Conservation (phyloP, 345 rosid genomes). For the Lumnitzera littorea region DNA sequence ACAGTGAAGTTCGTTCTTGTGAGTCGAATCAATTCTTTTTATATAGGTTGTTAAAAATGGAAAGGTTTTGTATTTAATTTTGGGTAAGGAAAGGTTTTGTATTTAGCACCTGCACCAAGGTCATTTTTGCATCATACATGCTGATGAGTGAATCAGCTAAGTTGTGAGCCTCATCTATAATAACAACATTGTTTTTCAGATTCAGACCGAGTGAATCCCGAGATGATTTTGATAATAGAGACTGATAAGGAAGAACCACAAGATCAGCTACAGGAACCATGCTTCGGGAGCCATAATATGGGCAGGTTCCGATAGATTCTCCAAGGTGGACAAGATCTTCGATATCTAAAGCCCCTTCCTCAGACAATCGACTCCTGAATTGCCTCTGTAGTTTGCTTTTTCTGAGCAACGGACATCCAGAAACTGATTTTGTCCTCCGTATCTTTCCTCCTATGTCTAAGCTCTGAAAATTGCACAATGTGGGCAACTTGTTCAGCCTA, state of each 20-base stretch:
- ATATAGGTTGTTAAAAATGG: too few relatives aligned
- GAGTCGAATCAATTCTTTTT: too few relatives aligned
- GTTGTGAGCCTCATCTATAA: conserved; percentile 96
- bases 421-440: conserved; percentile 43
- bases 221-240: conserved; percentile 88
- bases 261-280: conserved; percentile 72
- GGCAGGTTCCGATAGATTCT: conserved; percentile 63
- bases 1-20: too few relatives aligned
- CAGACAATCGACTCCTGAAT: conserved; percentile 43
- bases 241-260: conserved; percentile 90
- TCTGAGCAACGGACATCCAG: conserved; percentile 82
- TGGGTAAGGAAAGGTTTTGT: not conserved
- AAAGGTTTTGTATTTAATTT: not conserved
- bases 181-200: conserved; percentile 67
- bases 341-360: conserved; percentile 71
- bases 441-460: conserved; percentile 44
- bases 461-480: conserved; percentile 30
- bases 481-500: not conserved
- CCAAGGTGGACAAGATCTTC: conserved; percentile 86
- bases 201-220: conserved; percentile 82
- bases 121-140: conserved; percentile 78
- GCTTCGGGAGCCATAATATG: conserved; percentile 86
- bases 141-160: conserved; percentile 88
- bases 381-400: conserved; percentile 54
- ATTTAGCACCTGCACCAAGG: conserved; percentile 51